Percentiles rank a stretch among this genome's conserved stretches.
Conservation (phyloP, 1,284 basidiomycete species). For the Athelia sp. region DNA sequence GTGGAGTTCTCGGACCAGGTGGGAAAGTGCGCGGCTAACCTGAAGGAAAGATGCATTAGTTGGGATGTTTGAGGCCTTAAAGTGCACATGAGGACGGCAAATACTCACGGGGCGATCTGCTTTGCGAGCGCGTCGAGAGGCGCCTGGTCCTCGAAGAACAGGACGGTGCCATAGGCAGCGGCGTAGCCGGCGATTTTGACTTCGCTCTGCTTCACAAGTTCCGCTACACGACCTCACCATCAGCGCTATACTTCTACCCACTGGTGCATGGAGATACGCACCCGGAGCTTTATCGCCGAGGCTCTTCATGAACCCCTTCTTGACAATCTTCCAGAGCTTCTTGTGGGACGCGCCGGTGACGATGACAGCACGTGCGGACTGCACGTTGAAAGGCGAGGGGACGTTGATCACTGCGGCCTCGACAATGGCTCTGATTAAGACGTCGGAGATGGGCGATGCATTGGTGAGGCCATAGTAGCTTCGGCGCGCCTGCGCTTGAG, state of each 20-base stretch:
- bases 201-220: neutral
- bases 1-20: neutral
- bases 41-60: neutral
- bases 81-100: neutral
- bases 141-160: conserved; percentile 1
- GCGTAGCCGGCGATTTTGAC: neutral
- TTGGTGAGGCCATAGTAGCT: neutral
- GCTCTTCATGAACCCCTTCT: neutral
- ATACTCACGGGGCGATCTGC: neutral
- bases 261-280: too few relatives aligned
- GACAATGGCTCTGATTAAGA: neutral
- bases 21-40: neutral
- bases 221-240: neutral
- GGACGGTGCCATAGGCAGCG: conserved; percentile 2
- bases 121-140: neutral
- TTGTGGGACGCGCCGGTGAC: neutral
- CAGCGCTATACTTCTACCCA: too few relatives aligned
- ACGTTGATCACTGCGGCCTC: neutral
- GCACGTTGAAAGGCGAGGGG: conserved; percentile 1
- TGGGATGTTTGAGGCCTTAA: neutral
- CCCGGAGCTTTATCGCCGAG: neutral
- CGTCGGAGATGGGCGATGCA: neutral
- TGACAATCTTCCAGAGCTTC: conserved; percentile 1
- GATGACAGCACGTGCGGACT: conserved; percentile 1
- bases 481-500: neutral